Conservation (phyloP, 306 rosid species). For the Cercis canadensis region DNA sequence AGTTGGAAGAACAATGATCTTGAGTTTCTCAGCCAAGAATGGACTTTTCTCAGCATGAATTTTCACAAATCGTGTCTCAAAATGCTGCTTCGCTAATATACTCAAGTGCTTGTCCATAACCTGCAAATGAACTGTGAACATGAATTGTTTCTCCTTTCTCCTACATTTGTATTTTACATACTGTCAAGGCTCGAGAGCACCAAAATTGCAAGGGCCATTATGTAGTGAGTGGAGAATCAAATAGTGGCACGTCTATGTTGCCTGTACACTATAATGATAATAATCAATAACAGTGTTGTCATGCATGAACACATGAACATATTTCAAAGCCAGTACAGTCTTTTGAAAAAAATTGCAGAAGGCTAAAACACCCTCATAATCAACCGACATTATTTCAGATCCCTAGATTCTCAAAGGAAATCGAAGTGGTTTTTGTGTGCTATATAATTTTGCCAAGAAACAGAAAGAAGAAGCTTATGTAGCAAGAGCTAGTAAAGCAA, state of each 20-base stretch:
- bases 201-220: background rate
- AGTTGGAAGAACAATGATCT: slow-evolving; percentile 91
- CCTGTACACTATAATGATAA: background rate
- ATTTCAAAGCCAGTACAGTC: background rate
- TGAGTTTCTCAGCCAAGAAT: slow-evolving; percentile 87
- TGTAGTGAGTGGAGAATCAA: slow-evolving; percentile 11
- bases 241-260: background rate
- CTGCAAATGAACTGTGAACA: slow-evolving; percentile 53
- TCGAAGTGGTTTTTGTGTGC: too few species aligned
- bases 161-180: slow-evolving; percentile 8
- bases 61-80: slow-evolving; percentile 87
- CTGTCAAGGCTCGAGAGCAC: background rate
- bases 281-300: background rate
- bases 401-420: too few species aligned
- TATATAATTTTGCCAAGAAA: too few species aligned
- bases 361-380: background rate
- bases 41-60: slow-evolving; percentile 95
- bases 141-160: slow-evolving; percentile 37
- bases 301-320: background rate
- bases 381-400: background rate
- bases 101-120: slow-evolving; percentile 92
- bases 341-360: background rate
- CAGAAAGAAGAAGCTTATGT: too few species aligned
- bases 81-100: slow-evolving; percentile 82
- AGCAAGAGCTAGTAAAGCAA: too few species aligned